Percentiles rank a stretch among this genome's conserved stretches.
These are phyloP conservation scores for Niebla homalea DNA, from an alignment of 495 filamentous ascomycete genomes.

Conservation along the genomic window DNA sequence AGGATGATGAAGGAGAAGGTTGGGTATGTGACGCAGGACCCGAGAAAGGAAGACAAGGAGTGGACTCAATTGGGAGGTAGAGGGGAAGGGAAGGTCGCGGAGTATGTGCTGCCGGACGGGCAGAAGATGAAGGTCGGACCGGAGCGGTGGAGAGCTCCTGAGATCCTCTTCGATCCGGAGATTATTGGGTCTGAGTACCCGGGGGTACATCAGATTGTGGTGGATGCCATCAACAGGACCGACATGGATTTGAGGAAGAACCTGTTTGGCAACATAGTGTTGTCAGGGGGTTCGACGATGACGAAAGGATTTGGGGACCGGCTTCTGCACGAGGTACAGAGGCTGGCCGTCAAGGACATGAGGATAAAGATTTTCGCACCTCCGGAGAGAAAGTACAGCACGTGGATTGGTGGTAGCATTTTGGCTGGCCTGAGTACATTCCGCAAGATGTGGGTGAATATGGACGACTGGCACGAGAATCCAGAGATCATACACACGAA, in stretches of 20 bases:
- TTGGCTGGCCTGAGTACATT: constrained; percentile 94
- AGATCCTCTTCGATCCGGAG: constrained; percentile 96
- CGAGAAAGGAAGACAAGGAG: constrained; percentile 90
- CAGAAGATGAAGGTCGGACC: constrained; percentile 83
- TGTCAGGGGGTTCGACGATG: constrained; percentile 88
- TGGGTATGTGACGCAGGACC: constrained; percentile 82
- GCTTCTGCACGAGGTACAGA: constrained; percentile 79
- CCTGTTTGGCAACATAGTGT: constrained; percentile 89
- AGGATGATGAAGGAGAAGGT: constrained; percentile 92
- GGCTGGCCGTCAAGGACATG: constrained; percentile 94
- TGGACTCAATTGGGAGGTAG: constrained; percentile 58
- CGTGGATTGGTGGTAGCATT: constrained; percentile 98
- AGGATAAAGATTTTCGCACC: constrained; percentile 97
- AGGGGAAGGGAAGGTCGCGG: constrained; percentile 47
- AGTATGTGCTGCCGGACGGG: constrained; percentile 85
- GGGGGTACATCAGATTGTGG: constrained; percentile 92
- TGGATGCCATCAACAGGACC: constrained; percentile 91
- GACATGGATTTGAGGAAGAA: constrained; percentile 93
- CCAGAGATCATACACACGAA: constrained; percentile 97
- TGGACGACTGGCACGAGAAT: constrained; percentile 99
- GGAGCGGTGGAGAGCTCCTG: constrained; percentile 88
- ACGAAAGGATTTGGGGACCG: constrained; percentile 92
- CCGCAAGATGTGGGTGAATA: constrained; percentile 99
- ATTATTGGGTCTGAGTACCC: constrained; percentile 95
- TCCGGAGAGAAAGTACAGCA: constrained; percentile 93